Percentiles rank a stretch among this genome's conserved stretches.
These are phyloP conservation scores for Fraxinus floribunda DNA, from an alignment of 305 asterid genomes.

Conservation along the genomic window DNA sequence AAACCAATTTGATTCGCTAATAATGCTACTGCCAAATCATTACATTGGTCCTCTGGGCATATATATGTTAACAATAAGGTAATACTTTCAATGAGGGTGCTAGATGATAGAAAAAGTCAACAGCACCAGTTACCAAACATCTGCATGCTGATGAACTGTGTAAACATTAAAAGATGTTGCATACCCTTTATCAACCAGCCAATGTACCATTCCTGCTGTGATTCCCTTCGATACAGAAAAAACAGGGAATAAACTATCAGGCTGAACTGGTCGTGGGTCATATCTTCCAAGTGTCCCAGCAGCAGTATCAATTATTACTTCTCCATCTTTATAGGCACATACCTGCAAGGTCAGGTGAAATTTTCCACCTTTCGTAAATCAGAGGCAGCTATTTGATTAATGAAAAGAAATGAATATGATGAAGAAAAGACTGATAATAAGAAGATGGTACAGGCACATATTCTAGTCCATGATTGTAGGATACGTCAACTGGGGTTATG, in stretches of 20 bases:
- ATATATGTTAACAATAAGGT: neutral
- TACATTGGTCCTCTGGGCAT: neutral
- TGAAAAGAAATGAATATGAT: neutral
- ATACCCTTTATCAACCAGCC: slow-evolving; percentile 94
- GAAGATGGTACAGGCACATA: neutral
- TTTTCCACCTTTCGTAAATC: neutral
- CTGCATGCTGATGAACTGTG: slow-evolving; percentile 17
- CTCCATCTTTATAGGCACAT: slow-evolving; percentile 97
- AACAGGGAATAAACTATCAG: slow-evolving; percentile 92
- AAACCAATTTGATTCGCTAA: slow-evolving; percentile 3
- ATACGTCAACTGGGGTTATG: neutral
- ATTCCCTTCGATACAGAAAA: slow-evolving; percentile 93
- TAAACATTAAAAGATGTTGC: slow-evolving; percentile 23
- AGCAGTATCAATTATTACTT: slow-evolving; percentile 93
- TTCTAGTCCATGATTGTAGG: neutral
- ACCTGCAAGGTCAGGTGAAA: slow-evolving; percentile 45
- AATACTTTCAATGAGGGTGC: slow-evolving; percentile 17
- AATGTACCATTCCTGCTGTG: slow-evolving; percentile 94
- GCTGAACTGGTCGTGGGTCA: slow-evolving; percentile 98
- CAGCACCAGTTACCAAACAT: slow-evolving; percentile 20
- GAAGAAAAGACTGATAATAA: neutral
- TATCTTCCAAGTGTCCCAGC: slow-evolving; percentile 98
- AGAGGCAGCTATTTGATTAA: neutral
- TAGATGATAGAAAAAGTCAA: neutral
- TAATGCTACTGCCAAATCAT: slow-evolving; percentile 7